Base-by-base conservation (phyloP, 768 basidiomycete genomes). In the Polyporus arcularius region DNA sequence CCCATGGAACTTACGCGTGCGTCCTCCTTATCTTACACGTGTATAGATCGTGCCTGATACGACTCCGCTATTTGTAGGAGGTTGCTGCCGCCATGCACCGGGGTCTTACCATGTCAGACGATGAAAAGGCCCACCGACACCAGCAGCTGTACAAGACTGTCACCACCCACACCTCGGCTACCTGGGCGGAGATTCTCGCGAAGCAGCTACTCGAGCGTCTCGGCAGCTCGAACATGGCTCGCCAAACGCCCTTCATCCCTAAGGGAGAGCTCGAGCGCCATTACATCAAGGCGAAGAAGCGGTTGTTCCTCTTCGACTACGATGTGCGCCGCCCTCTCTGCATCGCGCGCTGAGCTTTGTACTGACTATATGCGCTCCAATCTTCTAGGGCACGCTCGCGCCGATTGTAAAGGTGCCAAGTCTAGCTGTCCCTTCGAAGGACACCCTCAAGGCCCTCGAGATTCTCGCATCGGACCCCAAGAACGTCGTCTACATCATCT, bases 401-500 rank as follows among this genome's bases (percentile, higher is more conserved):
- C 96, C 96, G 2, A 98, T 99, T 74, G 96, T 99, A 73, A 96
- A 94, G 78, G 85, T 85, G 15, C 96, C 96, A 0, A 86, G 89
- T 52, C 89, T 90, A 79, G 96, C 96, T 3, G 75, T 87, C 2
- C 96, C 96, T 0, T 89, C 93, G 0, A 73, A 81, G 6, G 79
- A 81, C 18, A 88, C 96, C 3, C 82, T 96, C 45, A 77, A 80
- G 53, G 91, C 92, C 0, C 87, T 99, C 59, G 74, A 82, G 55
- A 78, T 79, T 59, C 83, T 99, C 39, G 77, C 89, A 1, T 76
- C 78, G 15, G 96, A 98, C 73, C 92, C 96, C 26, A 80, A 80
- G 69, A 99, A 99, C 74, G 66, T 97, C 45, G 95, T 98, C 55
- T 98, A 94, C 78, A 94, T 99, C 74, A 97, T 99, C 73, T 97